Evolutionary conservation across 768 basidiomycete species (phyloP).

Genomic region (Punctularia strigosozonata): DNA sequence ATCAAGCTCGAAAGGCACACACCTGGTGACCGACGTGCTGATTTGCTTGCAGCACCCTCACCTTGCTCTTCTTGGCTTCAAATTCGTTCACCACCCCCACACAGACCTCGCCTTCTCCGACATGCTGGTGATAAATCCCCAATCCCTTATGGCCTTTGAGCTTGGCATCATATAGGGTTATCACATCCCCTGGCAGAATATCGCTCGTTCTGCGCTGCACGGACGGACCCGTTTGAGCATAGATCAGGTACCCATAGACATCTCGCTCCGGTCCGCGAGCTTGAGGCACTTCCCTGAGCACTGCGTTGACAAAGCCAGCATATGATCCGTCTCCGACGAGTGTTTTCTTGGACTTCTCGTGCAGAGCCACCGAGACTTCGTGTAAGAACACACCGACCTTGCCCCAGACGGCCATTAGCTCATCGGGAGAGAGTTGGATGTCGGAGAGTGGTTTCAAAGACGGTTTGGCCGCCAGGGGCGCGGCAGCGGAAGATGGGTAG

Average conservation of each 20-base stretch:
- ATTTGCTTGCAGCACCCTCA: constrained; percentile 79
- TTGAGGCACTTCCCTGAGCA: constrained; percentile 54
- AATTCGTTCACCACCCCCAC: constrained; percentile 74
- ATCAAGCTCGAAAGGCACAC: constrained; percentile 21
- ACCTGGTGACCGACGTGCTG: constrained; percentile 79
- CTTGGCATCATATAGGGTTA: constrained; percentile 63
- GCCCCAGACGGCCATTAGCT: constrained; percentile 59
- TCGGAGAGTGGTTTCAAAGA: constrained; percentile 15
- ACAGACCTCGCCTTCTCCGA: constrained; percentile 42
- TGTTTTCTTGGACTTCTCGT: constrained; percentile 64
- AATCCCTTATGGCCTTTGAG: constrained; percentile 76
- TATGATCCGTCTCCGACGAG: constrained; percentile 82
- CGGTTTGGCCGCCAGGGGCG: constrained; percentile 6
- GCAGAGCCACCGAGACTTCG: constrained; percentile 54
- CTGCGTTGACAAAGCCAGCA: constrained; percentile 62
- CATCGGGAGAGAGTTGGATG: constrained; percentile 39
- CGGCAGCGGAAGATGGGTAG: constrained; percentile 14
- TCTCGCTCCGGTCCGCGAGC: constrained; percentile 29
- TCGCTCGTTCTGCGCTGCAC: constrained; percentile 71
- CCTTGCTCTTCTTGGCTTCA: constrained; percentile 80
- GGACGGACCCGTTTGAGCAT: constrained; percentile 50
- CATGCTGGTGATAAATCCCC: constrained; percentile 53
- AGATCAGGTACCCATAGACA: constrained; percentile 67
- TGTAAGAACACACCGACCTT: constrained; percentile 67
- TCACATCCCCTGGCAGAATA: constrained; percentile 78